Evolutionary conservation across 2,329 filamentous ascomycete species (phyloP).

Genomic region (Grosmannia penicillata): DNA sequence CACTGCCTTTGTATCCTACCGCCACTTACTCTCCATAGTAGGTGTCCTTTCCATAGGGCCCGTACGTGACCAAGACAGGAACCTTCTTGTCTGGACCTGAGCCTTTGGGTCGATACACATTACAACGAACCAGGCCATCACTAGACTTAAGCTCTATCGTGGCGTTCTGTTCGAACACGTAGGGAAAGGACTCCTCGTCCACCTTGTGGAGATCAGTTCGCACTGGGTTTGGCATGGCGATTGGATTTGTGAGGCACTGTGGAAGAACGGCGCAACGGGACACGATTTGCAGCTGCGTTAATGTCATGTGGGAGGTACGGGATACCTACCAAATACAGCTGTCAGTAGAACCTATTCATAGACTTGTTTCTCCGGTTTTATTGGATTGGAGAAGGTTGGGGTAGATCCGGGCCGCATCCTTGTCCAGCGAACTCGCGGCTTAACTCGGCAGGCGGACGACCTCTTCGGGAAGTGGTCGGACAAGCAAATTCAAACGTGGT

Average conservation of each 20-base stretch:
- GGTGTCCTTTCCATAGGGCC: constrained; percentile 62
- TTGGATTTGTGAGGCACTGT: neutral
- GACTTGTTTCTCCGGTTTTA: too few species aligned
- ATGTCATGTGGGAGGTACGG: too few species aligned
- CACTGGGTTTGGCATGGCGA: constrained; percentile 2
- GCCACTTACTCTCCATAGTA: constrained; percentile 29
- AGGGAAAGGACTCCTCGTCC: constrained; percentile 19
- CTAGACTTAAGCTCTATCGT: constrained; percentile 17
- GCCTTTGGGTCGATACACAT: constrained; percentile 21
- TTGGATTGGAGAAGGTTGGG: too few species aligned
- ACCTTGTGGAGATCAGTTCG: constrained; percentile 13
- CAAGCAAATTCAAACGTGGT: too few species aligned
- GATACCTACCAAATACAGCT: too few species aligned
- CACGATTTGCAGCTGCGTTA: too few species aligned
- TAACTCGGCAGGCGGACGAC: too few species aligned
- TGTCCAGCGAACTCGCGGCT: too few species aligned
- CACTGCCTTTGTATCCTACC: neutral
- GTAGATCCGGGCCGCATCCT: too few species aligned
- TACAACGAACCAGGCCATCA: constrained; percentile 20
- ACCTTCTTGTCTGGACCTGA: constrained; percentile 18
- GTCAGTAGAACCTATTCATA: too few species aligned
- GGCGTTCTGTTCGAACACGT: constrained; percentile 25
- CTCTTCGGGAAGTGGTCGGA: too few species aligned
- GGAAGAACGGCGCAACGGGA: too few species aligned
- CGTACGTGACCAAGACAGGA: constrained; percentile 56